Conservation (phyloP, 139 green algal genomes). For the Chlamydomonas asymmetrica region DNA sequence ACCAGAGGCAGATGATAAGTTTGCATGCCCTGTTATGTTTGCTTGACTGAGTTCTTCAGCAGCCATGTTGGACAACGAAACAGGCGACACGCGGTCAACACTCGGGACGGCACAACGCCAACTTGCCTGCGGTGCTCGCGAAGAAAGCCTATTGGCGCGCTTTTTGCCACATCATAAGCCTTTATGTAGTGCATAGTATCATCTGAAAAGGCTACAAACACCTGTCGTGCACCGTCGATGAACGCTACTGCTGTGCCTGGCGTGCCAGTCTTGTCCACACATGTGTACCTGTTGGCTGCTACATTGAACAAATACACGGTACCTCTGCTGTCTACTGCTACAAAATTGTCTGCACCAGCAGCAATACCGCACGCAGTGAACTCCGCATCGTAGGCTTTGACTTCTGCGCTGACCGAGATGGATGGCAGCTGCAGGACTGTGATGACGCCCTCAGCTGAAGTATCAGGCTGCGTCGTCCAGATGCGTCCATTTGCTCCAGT, state of each 20-base stretch:
- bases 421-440: constrained; percentile 26
- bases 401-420: no score
- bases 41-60: no score
- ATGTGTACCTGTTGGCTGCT: constrained; percentile 12
- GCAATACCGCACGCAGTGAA: constrained; percentile 23
- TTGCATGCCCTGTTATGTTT: neutral
- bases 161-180: constrained; percentile 38
- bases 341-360: constrained; percentile 3
- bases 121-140: constrained; percentile 33
- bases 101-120: neutral
- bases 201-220: constrained; percentile 40
- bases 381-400: no score
- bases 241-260: constrained; percentile 23
- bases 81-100: neutral
- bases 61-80: neutral
- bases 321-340: constrained; percentile 6
- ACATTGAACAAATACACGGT: constrained; percentile 20
- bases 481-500: constrained; percentile 16
- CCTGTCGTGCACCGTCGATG: neutral
- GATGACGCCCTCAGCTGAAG: neutral
- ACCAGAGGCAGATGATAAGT: neutral
- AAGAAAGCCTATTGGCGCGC: constrained; percentile 19
- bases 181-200: constrained; percentile 31
- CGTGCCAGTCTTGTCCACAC: constrained; percentile 22
- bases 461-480: constrained; percentile 11